phyloP scores from a whole-genome alignment of 2,329 filamentous ascomycete species.

The Botrytis porri region DNA sequence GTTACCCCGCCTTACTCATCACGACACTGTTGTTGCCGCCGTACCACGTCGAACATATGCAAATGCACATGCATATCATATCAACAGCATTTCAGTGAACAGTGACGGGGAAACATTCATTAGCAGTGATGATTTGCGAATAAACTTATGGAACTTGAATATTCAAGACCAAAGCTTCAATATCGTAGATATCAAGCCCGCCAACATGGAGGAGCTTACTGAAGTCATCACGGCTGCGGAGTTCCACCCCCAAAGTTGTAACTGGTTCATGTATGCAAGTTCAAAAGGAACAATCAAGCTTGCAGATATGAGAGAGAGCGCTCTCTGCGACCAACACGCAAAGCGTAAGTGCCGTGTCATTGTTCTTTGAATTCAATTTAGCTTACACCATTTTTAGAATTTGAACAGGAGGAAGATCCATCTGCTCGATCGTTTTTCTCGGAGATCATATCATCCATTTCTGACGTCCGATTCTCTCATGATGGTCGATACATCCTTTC shows the following conservation, averaged over 20 bases:
- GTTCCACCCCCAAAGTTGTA: conserved; percentile 95
- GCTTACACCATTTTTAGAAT: conserved; percentile 58
- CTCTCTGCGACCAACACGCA: conserved; percentile 90
- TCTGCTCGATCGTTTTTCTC: conserved; percentile 98
- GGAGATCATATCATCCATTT: conserved; percentile 99
- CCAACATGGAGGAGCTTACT: conserved; percentile 99
- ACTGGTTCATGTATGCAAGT: conserved; percentile 99
- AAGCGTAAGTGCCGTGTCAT: conserved; percentile 61
- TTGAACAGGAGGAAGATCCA: conserved; percentile 97
- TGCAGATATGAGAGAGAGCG: conserved; percentile 96
- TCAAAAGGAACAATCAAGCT: conserved; percentile 99
- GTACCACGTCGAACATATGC: conserved; percentile 95
- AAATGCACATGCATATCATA: conserved; percentile 98
- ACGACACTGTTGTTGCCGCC: conserved; percentile 96
- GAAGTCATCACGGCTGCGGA: conserved; percentile 98
- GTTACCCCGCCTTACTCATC: conserved; percentile 92
- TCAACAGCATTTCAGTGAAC: conserved; percentile 99
- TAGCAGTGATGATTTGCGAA: conserved; percentile 93
- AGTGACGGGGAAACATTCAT: conserved; percentile 99
- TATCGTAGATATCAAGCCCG: conserved; percentile 99
- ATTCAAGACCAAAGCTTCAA: conserved; percentile 99
- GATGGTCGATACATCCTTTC: conserved; percentile 97
- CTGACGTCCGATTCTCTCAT: conserved; percentile 94
- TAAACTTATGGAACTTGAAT: conserved; percentile 99
- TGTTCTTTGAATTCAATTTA: conserved; percentile 16